Evolutionary conservation across 805 yeast species (phyloP).

Genomic region (Candida piceae): DNA sequence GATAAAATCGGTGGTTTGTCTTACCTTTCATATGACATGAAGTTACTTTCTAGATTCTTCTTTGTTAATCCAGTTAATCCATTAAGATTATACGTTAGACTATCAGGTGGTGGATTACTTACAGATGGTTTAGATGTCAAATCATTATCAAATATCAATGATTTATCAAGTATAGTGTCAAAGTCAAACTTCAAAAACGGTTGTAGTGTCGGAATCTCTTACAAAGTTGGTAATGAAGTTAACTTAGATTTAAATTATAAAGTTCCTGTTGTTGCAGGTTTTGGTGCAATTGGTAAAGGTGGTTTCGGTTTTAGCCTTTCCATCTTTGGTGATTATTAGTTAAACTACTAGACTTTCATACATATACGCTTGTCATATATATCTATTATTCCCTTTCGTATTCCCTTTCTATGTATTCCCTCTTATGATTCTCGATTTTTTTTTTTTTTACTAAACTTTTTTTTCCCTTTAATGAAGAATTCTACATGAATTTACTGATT

Average conservation of each 20-base stretch:
- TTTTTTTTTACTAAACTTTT: no score
- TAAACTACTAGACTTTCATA: no score
- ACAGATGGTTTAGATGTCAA: conserved; percentile 10
- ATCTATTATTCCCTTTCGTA: no score
- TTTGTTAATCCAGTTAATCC: conserved; percentile 41
- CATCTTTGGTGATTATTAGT: conserved; percentile 21
- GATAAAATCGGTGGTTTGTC: conserved; percentile 24
- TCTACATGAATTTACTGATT: no score
- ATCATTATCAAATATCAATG: no score
- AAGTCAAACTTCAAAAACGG: conserved; percentile 11
- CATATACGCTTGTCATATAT: no score
- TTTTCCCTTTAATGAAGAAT: no score
- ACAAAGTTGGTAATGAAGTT: conserved; percentile 55
- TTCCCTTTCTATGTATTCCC: no score
- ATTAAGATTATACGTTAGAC: conserved; percentile 57
- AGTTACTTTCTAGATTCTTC: conserved; percentile 57
- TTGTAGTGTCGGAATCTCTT: conserved; percentile 52
- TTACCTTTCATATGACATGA: conserved; percentile 17
- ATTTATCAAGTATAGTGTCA: conserved; percentile 36
- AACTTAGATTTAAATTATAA: conserved; percentile 63
- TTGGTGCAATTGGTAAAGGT: conserved; percentile 50
- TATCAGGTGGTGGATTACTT: conserved; percentile 60
- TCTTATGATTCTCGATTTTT: no score
- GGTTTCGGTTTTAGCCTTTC: conserved; percentile 41
- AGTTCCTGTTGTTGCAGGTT: conserved; percentile 51